Conservation (phyloP, 176 grass and related monocot species). For the Carex cristatella region DNA sequence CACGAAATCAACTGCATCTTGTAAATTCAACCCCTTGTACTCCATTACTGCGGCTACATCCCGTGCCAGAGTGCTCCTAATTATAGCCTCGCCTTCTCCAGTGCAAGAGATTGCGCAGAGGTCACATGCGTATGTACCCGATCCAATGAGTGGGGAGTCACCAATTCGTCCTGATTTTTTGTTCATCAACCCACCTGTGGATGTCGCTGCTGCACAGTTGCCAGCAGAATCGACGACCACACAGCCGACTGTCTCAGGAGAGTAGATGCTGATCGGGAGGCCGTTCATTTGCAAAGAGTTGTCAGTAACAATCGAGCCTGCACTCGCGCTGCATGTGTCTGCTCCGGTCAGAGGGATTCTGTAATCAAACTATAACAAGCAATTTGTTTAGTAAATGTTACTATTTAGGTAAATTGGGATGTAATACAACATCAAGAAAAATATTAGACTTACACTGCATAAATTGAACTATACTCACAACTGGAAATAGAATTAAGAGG, state of each 20-base stretch:
- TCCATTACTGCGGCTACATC: constrained; percentile 91
- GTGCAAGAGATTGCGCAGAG: constrained; percentile 78
- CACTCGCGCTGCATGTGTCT: constrained; percentile 52
- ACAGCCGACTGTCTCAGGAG: constrained; percentile 87
- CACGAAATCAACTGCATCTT: constrained; percentile 65
- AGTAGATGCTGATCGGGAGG: constrained; percentile 87
- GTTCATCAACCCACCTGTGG: constrained; percentile 89
- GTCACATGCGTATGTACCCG: constrained; percentile 74
- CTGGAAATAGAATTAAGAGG: neutral
- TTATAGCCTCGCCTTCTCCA: constrained; percentile 88
- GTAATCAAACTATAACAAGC: constrained; percentile 53
- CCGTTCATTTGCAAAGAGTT: constrained; percentile 66
- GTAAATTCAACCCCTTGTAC: constrained; percentile 66
- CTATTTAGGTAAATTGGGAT: neutral
- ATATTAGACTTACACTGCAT: neutral
- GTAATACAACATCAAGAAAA: neutral
- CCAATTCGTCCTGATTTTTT: constrained; percentile 87
- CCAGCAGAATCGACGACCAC: constrained; percentile 55
- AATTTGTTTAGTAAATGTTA: neutral
- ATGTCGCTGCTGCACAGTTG: constrained; percentile 54
- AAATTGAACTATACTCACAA: neutral
- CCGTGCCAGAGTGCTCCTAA: constrained; percentile 68
- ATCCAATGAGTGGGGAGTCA: constrained; percentile 78
- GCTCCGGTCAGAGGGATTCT: constrained; percentile 40
- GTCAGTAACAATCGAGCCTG: neutral